A percentile compares a stretch with the other conserved stretches of the same genome.
phyloP scores from a whole-genome alignment of 352 stramenopile species.

The Blastocystis sp. region DNA sequence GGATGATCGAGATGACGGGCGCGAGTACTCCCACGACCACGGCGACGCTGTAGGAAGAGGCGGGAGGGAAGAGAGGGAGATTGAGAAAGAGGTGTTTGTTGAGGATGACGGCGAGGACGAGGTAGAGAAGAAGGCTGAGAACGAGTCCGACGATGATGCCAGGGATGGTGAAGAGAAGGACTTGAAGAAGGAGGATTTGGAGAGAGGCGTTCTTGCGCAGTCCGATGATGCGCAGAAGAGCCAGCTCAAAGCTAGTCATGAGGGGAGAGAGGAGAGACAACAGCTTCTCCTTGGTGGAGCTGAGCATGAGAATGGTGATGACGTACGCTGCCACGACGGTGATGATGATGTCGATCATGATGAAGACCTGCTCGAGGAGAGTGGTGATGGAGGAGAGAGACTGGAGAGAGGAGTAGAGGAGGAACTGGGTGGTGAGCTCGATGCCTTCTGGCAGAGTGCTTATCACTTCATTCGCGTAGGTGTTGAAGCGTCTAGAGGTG shows the following conservation, averaged over 20 bases:
- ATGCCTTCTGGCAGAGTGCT: not conserved
- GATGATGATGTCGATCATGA: conserved; percentile 70
- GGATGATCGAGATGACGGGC: conserved; percentile 3
- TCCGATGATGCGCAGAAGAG: conserved; percentile 45
- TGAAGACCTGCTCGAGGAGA: conserved; percentile 55
- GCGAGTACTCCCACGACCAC: conserved; percentile 31
- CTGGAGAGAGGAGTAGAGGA: conserved; percentile 53
- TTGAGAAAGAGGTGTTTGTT: conserved; percentile 22
- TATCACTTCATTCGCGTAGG: conserved; percentile 22
- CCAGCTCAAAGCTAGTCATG: conserved; percentile 45
- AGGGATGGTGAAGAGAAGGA: conserved; percentile 61
- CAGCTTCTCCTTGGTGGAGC: conserved; percentile 46
- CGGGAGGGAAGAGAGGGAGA: conserved; percentile 7
- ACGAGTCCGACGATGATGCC: conserved; percentile 41
- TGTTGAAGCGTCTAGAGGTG: conserved; percentile 31
- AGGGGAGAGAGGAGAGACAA: not conserved
- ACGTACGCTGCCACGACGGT: conserved; percentile 61
- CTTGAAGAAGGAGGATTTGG: conserved; percentile 27
- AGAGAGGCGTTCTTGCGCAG: conserved; percentile 5
- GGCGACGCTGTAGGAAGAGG: conserved; percentile 6
- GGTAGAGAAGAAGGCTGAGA: conserved; percentile 28
- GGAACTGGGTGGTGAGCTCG: conserved; percentile 13
- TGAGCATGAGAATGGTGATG: conserved; percentile 51
- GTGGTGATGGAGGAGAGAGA: conserved; percentile 49
- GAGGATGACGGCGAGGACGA: conserved; percentile 15